Conservation (phyloP, 352 stramenopile genomes). For the Thraustochytrium sp. region DNA sequence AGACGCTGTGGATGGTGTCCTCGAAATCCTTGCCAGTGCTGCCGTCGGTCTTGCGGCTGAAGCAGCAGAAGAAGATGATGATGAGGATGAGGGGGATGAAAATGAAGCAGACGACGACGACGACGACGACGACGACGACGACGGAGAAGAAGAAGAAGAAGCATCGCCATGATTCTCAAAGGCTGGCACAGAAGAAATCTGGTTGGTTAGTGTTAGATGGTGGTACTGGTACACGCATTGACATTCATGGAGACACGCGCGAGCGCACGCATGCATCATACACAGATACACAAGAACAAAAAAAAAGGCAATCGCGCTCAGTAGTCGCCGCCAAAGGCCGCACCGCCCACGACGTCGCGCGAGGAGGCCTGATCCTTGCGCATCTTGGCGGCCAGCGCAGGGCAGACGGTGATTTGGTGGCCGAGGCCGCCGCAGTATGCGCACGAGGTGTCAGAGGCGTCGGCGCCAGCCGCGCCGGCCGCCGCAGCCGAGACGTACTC, state of each 20-base stretch:
- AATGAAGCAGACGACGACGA: no score
- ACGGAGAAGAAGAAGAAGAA: no score
- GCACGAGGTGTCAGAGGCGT: conserved; percentile 83
- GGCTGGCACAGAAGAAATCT: background rate
- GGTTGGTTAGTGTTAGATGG: background rate
- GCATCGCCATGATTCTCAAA: no score
- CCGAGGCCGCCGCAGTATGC: conserved; percentile 96
- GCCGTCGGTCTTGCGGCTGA: background rate
- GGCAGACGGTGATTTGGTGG: conserved; percentile 96
- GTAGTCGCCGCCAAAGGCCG: conserved; percentile 31
- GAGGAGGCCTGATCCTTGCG: background rate
- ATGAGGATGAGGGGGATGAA: no score
- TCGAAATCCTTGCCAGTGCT: no score
- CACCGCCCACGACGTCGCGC: background rate
- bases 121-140: no score
- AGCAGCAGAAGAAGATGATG: no score
- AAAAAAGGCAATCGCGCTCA: background rate
- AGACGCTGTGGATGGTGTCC: background rate
- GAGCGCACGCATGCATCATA: no score
- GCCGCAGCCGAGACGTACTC: conserved; percentile 64
- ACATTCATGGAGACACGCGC: no score
- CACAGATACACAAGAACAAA: no score
- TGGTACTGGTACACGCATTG: no score
- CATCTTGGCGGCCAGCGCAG: conserved; percentile 76
- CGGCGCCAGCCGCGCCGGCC: conserved; percentile 21